phyloP scores from a whole-genome alignment of 2,329 filamentous ascomycete genomes.

The Trichoderma endophyticum region DNA sequence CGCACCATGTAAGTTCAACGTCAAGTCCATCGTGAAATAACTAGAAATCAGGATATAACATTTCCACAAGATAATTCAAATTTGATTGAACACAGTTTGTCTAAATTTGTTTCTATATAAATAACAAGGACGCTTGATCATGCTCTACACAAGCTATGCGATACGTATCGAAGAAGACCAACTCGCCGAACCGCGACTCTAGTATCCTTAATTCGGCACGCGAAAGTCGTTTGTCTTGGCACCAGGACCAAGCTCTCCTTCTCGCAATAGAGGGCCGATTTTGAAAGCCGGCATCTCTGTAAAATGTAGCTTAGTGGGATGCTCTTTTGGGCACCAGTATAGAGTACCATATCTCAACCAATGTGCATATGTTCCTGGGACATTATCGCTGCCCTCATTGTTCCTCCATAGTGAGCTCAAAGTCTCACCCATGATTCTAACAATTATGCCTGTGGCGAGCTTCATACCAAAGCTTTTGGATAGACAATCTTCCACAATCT shows the following conservation, averaged over 20 bases:
- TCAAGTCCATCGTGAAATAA: background rate
- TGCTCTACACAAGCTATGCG: background rate
- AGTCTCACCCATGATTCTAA: constrained; percentile 47
- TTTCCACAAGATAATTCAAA: background rate
- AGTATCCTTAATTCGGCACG: background rate
- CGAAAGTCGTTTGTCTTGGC: background rate
- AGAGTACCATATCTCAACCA: constrained; percentile 51
- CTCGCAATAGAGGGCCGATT: constrained; percentile 30
- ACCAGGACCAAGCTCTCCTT: background rate
- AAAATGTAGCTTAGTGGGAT: constrained; percentile 37
- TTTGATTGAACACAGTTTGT: background rate
- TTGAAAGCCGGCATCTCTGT: constrained; percentile 37
- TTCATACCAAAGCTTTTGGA: constrained; percentile 52
- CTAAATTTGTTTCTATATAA: background rate
- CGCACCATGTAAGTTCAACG: background rate
- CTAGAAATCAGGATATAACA: background rate
- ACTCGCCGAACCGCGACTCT: background rate
- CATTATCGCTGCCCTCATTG: constrained; percentile 46
- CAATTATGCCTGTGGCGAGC: constrained; percentile 52
- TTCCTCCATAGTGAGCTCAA: constrained; percentile 53
- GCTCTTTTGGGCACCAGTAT: constrained; percentile 43
- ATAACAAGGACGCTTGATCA: background rate
- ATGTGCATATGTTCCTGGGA: constrained; percentile 51
- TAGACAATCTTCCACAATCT: constrained; percentile 52
- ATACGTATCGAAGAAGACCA: background rate